Evolutionary conservation across 2,329 filamentous ascomycete species (phyloP).

Genomic region (Orbilia oligospora): DNA sequence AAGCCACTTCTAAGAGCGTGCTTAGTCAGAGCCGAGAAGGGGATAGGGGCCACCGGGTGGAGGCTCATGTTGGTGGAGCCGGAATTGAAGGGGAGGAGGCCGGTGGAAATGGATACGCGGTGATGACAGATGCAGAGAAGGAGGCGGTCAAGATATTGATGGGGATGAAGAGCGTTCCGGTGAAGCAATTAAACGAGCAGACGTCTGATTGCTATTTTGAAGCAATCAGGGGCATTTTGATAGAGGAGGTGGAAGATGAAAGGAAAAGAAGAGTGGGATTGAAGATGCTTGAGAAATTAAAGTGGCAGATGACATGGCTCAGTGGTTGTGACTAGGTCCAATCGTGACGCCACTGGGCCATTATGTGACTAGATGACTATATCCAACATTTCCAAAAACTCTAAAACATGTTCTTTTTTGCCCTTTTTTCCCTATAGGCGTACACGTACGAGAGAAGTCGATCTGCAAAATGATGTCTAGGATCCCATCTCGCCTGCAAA

Average conservation of each 20-base stretch:
- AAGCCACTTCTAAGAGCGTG: neutral
- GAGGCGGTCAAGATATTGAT: slow-evolving; percentile 29
- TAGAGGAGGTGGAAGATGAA: neutral
- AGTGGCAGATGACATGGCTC: slow-evolving; percentile 27
- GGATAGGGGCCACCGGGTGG: neutral
- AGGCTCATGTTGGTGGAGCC: neutral
- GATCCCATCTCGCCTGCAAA: too few relatives aligned
- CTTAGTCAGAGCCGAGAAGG: neutral
- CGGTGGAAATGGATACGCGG: neutral
- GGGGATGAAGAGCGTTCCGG: slow-evolving; percentile 7
- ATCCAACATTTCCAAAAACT: neutral
- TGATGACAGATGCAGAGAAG: slow-evolving; percentile 16
- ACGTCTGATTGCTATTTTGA: slow-evolving; percentile 22
- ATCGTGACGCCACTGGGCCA: neutral
- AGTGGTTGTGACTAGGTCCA: neutral
- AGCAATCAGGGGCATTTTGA: neutral
- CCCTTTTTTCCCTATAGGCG: too few relatives aligned
- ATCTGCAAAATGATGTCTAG: too few relatives aligned
- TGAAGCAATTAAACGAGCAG: neutral
- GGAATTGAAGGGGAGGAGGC: neutral
- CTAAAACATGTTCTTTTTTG: too few relatives aligned
- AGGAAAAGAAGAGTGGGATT: neutral
- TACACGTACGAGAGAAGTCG: too few relatives aligned
- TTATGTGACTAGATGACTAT: neutral
- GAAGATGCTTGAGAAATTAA: slow-evolving; percentile 25